Base-by-base conservation (phyloP, 2,329 filamentous ascomycete genomes). In the Monilinia vaccinii-corymbosi region DNA sequence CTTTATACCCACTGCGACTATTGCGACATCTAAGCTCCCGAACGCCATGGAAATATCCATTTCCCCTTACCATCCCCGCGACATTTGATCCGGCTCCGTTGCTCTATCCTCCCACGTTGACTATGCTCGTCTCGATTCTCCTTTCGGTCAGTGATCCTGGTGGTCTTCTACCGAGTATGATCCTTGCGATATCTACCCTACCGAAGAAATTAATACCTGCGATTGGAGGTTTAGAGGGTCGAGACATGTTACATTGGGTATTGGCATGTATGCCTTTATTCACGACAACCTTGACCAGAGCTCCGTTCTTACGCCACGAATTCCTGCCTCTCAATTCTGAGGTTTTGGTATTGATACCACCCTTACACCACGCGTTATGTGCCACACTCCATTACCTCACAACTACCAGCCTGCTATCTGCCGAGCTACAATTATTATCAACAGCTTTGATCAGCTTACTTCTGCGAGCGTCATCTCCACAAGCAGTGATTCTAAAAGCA, bases 41-140 rank as follows among this genome's bases (percentile, higher is more conserved):
- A 31, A 60, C 53, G 21, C 64, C 64, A 38, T 70, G 64, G 60
- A 65, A 67, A 57, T 58, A 47, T 18, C 64, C 66, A 31, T 60
- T 68, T 13, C 61, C 63, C 23, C 68, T 86, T 40, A 71, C 71
- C 34, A 77, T 96, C 42, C 91, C 91, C 0, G 76, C 84, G 4
- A 80, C 82, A n/a, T 96, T 97, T 73, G 93, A 97, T 70, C 92
- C 91, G 3, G 93, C 93, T 8, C 90, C 92, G 13, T 79, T 96
- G n/a, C 74, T 97, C 60, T 97, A 97, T 71, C 93, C 93, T 21
- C 81, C 87, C 7, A 74, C 86, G 2, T 79, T 96, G 34, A 90
- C 92, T 0, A 75, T 92, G 18, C 79, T 92, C 49, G 87, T 94
- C 32, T 85, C 91, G 1, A 76, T 94, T 5, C 85, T 92, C 11